phyloP scores from a whole-genome alignment of 2,329 filamentous ascomycete genomes.

The Exophiala viscosa region DNA sequence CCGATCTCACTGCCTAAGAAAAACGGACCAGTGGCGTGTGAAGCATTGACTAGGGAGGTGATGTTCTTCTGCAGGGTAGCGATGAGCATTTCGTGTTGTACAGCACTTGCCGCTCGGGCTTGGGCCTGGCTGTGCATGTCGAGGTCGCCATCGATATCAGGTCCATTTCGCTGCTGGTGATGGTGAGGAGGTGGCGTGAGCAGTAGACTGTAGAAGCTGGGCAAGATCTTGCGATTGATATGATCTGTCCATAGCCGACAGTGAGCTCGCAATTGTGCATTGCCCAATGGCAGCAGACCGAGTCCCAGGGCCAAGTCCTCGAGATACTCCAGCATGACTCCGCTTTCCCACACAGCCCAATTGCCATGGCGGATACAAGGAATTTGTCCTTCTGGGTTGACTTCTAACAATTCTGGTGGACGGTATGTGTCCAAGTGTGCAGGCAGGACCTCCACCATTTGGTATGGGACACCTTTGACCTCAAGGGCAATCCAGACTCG shows the following conservation, averaged over 20 bases:
- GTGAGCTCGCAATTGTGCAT: constrained; percentile 66
- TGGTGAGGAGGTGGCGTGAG: constrained; percentile 32
- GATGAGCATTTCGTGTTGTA: constrained; percentile 24
- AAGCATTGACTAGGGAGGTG: constrained; percentile 56
- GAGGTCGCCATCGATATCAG: constrained; percentile 2
- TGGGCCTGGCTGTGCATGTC: constrained; percentile 12
- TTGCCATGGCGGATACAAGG: constrained; percentile 73
- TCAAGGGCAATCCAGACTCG: constrained; percentile 87
- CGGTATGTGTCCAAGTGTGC: constrained; percentile 62
- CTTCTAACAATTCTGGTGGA: constrained; percentile 67
- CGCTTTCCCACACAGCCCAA: constrained; percentile 79
- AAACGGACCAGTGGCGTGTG: constrained; percentile 62
- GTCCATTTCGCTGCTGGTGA: not conserved
- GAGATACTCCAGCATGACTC: constrained; percentile 80
- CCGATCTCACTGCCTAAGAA: constrained; percentile 58
- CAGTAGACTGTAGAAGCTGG: constrained; percentile 70
- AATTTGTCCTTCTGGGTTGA: constrained; percentile 72
- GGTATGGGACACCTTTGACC: constrained; percentile 71
- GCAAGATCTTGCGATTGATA: constrained; percentile 72
- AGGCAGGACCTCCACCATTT: constrained; percentile 69
- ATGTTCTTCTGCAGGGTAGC: constrained; percentile 59
- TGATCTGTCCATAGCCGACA: constrained; percentile 79
- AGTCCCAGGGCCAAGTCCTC: constrained; percentile 66
- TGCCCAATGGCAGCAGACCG: constrained; percentile 59
- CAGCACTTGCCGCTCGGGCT: constrained; percentile 4